Evolutionary conservation across 305 asterid genomes (phyloP).

Genomic region (Fraxinus sp.): DNA sequence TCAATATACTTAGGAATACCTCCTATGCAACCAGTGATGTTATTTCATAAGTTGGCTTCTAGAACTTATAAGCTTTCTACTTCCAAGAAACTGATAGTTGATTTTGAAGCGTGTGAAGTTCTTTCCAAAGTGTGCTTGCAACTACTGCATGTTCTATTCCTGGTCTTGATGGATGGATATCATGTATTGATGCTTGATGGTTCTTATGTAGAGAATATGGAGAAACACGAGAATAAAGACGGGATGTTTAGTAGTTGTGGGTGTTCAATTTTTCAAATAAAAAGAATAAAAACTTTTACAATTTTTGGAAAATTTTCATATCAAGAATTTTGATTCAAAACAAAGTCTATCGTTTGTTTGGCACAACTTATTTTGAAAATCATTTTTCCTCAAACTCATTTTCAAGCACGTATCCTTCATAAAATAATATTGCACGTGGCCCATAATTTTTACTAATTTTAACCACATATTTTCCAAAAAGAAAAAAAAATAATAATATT

Average conservation of each 20-base stretch:
- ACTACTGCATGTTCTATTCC: background rate
- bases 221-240: background rate
- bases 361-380: background rate
- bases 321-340: background rate
- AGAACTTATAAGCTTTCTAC: background rate
- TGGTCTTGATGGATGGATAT: background rate
- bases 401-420: background rate
- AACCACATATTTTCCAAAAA: background rate
- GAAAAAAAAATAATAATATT: too few relatives aligned
- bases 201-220: background rate
- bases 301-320: background rate
- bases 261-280: background rate
- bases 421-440: background rate
- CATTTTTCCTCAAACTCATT: background rate
- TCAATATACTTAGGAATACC: background rate
- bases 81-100: conserved; percentile 1
- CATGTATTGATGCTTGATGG: background rate
- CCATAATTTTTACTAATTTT: background rate
- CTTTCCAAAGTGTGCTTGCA: background rate
- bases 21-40: background rate
- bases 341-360: background rate
- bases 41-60: background rate
- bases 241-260: background rate
- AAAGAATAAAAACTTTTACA: background rate
- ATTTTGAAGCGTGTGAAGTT: background rate